phyloP scores from a whole-genome alignment of 768 basidiomycete genomes.

The Tylopilus subfusipes region DNA sequence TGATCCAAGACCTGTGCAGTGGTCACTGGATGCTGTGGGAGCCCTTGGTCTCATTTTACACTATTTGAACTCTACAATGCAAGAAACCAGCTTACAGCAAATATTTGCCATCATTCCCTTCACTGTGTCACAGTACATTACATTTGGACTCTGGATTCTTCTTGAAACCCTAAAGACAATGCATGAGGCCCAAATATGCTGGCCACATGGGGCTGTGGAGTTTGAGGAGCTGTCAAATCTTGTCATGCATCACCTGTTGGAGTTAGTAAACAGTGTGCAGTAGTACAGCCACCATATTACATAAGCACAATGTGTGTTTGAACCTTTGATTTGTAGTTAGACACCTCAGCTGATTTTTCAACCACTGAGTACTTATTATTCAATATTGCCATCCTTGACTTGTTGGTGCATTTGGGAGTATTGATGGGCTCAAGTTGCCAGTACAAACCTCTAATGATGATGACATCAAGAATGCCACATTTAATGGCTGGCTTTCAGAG shows the following conservation, averaged over 20 bases:
- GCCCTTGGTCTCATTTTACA: conserved; percentile 42
- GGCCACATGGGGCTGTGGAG: neutral
- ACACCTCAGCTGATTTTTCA: too few species aligned
- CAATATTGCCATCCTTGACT: neutral
- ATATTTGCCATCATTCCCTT: conserved; percentile 42
- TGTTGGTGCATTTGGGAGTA: neutral
- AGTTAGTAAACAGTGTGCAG: too few species aligned
- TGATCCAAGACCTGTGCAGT: conserved; percentile 20
- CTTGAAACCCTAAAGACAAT: conserved; percentile 28
- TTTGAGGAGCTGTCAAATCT: neutral
- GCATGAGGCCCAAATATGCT: conserved; percentile 17
- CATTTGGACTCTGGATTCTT: conserved; percentile 33
- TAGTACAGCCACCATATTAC: too few species aligned
- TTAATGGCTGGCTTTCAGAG: neutral
- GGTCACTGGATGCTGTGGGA: conserved; percentile 35
- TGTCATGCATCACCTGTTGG: too few species aligned
- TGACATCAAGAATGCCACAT: neutral
- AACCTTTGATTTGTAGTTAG: too few species aligned
- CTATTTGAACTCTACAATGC: conserved; percentile 39
- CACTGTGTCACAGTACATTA: conserved; percentile 35
- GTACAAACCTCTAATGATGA: neutral
- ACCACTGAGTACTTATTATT: too few species aligned
- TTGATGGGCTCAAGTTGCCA: neutral
- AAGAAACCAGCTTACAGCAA: conserved; percentile 35
- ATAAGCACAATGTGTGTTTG: too few species aligned